Conservation (phyloP, 1,284 basidiomycete genomes). For the Golubevia pallescens region DNA sequence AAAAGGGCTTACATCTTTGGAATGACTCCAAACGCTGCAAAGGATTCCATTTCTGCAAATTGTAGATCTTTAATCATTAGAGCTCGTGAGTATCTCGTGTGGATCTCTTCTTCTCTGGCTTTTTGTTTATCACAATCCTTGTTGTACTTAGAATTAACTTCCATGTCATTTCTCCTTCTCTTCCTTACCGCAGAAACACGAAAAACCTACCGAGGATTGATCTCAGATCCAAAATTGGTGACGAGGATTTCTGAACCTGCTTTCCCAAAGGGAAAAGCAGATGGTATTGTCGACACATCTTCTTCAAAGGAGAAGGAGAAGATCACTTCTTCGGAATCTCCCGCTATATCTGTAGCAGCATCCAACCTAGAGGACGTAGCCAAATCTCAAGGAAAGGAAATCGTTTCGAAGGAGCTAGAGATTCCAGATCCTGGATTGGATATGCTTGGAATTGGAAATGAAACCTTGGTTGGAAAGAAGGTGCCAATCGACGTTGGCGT, state of each 20-base stretch:
- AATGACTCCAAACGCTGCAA: constrained; percentile 33
- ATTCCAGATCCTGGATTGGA: too few species aligned
- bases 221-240: constrained; percentile 23
- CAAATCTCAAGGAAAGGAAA: neutral
- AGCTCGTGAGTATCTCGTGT: neutral
- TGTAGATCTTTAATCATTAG: constrained; percentile 34
- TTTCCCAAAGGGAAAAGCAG: too few species aligned
- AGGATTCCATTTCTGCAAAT: constrained; percentile 41
- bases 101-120: neutral
- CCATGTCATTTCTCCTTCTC: neutral
- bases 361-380: too few species aligned
- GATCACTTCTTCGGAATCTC: too few species aligned
- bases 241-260: neutral
- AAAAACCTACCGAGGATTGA: constrained; percentile 39
- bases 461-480: too few species aligned
- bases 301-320: too few species aligned
- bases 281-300: too few species aligned
- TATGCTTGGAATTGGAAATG: too few species aligned
- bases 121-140: neutral
- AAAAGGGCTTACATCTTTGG: constrained; percentile 42
- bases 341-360: too few species aligned
- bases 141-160: neutral
- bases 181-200: constrained; percentile 25
- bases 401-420: neutral
- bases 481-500: too few species aligned